Evolutionary conservation across 495 filamentous ascomycete species (phyloP), one percentile per base, ranked within the genome.

Genomic region (Daldinia childiae): DNA sequence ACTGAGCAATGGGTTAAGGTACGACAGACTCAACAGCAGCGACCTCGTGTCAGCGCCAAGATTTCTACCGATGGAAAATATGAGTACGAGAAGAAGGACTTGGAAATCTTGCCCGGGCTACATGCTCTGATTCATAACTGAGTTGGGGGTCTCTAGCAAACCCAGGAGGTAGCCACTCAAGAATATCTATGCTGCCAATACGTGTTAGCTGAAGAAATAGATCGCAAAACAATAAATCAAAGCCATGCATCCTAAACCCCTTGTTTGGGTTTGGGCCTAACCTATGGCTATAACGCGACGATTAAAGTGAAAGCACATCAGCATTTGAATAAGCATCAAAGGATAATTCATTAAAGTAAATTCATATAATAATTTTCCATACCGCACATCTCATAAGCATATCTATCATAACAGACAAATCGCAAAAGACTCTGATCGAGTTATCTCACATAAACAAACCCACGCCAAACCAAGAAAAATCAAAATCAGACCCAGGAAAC

Each of bases 91-190:
- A 68, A 78, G 43, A 84, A 82, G 74, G 80, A 83, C 63, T 66
- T 85, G 34, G 81, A 86, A 72, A 84, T 86, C 51, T 64, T 86
- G 62, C 83, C 82, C 14, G 83, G 83, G 11, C 61, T 86, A 57
- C 68, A 82, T 26, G 83, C 82, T 15, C 77, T 76, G 55, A 68
- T 84, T 6, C 82, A 85, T 54, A 84, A 84, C 60, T 86, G 78
- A 77, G 38, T 54, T 14, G 17, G 17, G 21, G 50, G 17, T 54
- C 0, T 54, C 12, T 21, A 3, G 34, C 0, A 12, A 36, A 19
- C 6, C 6, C 8, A 19, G n/a, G 41, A 48, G n/a, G 17, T 48
- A 21, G 41, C 21, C 19, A 3, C 6, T 21, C 3, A 48, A 21
- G 34, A 36, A 34, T 11, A 34, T 32, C 6, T 34, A 34, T 34